Base-by-base conservation (phyloP, 1,139 yeast species). In the Nematodospora anomalae region DNA sequence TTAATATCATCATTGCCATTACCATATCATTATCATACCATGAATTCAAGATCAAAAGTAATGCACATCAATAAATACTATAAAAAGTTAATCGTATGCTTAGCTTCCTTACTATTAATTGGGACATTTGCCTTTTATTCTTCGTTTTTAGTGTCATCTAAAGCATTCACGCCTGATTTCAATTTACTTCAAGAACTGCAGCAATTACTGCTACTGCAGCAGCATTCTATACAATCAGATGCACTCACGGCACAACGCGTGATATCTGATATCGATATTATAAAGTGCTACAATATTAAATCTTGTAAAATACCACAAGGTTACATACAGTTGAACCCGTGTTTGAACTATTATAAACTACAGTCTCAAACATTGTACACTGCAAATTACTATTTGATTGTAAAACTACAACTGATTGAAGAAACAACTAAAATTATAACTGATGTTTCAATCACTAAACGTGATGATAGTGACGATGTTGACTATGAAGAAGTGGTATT, bases 331-430 rank as follows among this genome's bases (percentile, higher is more conserved):
- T 12, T 46, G 7, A 30, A 24, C 16, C 50, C 50, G 11, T 34
- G 39, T 22, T 32, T 46, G 14, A 42, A 43, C 24, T 43, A 39
- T 24, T 28, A 38, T 30, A 23, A 38, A 22, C 23, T 31, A 29
- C 20, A 30, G 6, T 24, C 15, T 14, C 16, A 31, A 16, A 32
- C 25, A 11, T 16, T 29, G 12, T 33, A 30, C 22, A 22, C 21
- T 6, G 16, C 23, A 23, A 44, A 49, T 33, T 46, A 51, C 38
- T 51, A 46, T 39, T 25, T 53, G 10, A 36, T 44, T 22, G 33
- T 46, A 11, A 45, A 45, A 29, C 37, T 43, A 15, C 42, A 37
- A 11, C 40, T 42, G 4, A 20, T 44, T 8, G 41, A 38, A 7
- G 38, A 36, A 12, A 41, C 51, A n/a, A 34, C 47, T 6, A 37